phyloP scores from a whole-genome alignment of 768 basidiomycete species.

The Pulveroboletus ravenelii region DNA sequence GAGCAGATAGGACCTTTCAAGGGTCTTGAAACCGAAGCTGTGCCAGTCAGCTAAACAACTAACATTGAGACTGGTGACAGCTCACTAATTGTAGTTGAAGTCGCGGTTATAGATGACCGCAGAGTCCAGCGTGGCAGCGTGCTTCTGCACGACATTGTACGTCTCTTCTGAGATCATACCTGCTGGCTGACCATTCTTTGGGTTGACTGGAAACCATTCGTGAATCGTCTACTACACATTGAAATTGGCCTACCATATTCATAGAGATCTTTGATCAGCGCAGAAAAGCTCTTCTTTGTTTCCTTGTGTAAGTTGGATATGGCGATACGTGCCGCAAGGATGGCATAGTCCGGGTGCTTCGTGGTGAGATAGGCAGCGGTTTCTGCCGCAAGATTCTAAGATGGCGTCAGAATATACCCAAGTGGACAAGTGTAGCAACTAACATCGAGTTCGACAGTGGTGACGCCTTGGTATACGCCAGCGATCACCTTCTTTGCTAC shows the following conservation, averaged over 20 bases:
- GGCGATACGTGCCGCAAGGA: conserved; percentile 97
- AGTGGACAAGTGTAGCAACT: conserved; percentile 26
- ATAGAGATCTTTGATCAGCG: conserved; percentile 88
- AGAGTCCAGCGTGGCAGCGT: conserved; percentile 81
- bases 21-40: conserved; percentile 99
- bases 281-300: conserved; percentile 95
- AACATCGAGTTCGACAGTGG: conserved; percentile 95
- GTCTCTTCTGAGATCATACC: conserved; percentile 90
- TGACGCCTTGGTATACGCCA: conserved; percentile 93
- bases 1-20: conserved; percentile 95
- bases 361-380: conserved; percentile 97
- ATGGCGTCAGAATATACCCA: conserved; percentile 2
- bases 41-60: not conserved
- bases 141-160: conserved; percentile 74
- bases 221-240: not conserved
- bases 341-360: conserved; percentile 95
- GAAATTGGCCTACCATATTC: conserved; percentile 60
- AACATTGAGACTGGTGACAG: conserved; percentile 1
- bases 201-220: conserved; percentile 62
- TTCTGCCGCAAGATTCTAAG: conserved; percentile 90
- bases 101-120: conserved; percentile 98
- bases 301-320: conserved; percentile 99
- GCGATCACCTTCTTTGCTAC: conserved; percentile 89
- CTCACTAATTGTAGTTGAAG: conserved; percentile 94
- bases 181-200: conserved; percentile 83